A percentile compares a stretch with the other conserved stretches of the same genome.
Conservation (phyloP, 495 filamentous ascomycete genomes). For the Oidiodendron maius region DNA sequence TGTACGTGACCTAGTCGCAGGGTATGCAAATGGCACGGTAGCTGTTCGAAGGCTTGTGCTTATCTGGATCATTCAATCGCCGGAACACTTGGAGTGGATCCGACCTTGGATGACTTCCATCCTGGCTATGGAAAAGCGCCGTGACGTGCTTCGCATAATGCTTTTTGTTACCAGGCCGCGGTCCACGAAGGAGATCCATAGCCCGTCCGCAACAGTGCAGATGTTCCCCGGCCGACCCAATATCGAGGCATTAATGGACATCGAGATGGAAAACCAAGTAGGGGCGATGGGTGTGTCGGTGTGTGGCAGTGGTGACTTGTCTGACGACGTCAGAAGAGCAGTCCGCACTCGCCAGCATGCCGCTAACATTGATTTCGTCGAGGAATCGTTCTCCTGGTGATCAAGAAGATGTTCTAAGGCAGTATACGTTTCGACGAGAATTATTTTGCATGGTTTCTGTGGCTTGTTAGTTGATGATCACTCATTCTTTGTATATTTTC, state of each 20-base stretch:
- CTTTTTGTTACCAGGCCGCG: conserved; percentile 86
- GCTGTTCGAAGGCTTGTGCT: conserved; percentile 77
- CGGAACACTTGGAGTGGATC: conserved; percentile 90
- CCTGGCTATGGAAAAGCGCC: conserved; percentile 71
- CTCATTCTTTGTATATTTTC: no score
- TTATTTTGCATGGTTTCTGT: no score
- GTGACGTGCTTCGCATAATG: conserved; percentile 77
- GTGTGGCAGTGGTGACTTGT: conserved; percentile 85
- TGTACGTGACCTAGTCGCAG: conserved; percentile 66
- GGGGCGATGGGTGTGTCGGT: conserved; percentile 83
- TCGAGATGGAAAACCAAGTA: conserved; percentile 68
- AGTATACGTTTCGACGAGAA: no score
- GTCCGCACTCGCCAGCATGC: conserved; percentile 59
- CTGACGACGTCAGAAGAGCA: conserved; percentile 77
- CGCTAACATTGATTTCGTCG: conserved; percentile 77
- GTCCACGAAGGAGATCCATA: conserved; percentile 72
- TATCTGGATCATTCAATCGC: conserved; percentile 85
- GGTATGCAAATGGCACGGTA: conserved; percentile 60
- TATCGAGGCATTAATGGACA: conserved; percentile 64
- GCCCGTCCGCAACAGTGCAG: conserved; percentile 74
- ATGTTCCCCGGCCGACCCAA: conserved; percentile 73
- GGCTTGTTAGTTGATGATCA: no score
- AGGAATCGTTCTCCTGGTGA: conserved; percentile 94
- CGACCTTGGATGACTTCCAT: conserved; percentile 94
- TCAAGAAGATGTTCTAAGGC: no score